Base-by-base conservation (phyloP, 1,284 basidiomycete genomes). In the Trametes pubescens region DNA sequence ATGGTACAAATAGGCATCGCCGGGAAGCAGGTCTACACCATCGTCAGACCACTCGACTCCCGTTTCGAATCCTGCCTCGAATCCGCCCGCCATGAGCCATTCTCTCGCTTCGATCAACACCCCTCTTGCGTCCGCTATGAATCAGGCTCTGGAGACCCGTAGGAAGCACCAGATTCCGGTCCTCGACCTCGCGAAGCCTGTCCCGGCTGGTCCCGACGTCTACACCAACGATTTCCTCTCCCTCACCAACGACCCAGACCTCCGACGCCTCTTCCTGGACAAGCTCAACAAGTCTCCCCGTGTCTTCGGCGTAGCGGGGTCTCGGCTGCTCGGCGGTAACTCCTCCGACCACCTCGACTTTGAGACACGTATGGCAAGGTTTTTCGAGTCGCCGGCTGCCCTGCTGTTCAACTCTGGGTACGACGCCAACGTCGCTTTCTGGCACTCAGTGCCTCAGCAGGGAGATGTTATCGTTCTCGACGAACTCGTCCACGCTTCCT, bases 211-310 rank as follows among this genome's bases (percentile, higher is more conserved):
- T 18, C 57, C 62, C 63, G 94, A 96, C 74, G 93, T 95, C 75
- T 91, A 85, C 34, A 92, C 93, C 18, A 98, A 97, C 77, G 96
- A 98, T 79, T 98, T 97, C 77, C 89, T 98, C 57, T 95, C 93
- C 0, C 82, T 98, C n/a, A 81, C 93, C 0, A 78, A 81, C 3
- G 91, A 88, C 1, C 67, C 80, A 0, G 65, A 71, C 11, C 82
- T 96, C 4, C 86, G 87, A 47, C 49, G 73, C 0, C 74, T 75
- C 7, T 88, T 91, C 69, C 79, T 94, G 43, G 47, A 73, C 4
- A 82, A 84, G 60, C 80, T 94, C 1, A 62, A 75, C 4, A 57
- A 69, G 0, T 77, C 84, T 0, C 83, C 85, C 0, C 78, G 86
- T 24, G 82, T 94, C 51, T 84, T 95, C 18, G 95, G 95, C 18